Evolutionary conservation across 176 grass and related monocot species (phyloP), one percentile per base, ranked within the genome.

Genomic region (Hyparrhenia diplandra): DNA sequence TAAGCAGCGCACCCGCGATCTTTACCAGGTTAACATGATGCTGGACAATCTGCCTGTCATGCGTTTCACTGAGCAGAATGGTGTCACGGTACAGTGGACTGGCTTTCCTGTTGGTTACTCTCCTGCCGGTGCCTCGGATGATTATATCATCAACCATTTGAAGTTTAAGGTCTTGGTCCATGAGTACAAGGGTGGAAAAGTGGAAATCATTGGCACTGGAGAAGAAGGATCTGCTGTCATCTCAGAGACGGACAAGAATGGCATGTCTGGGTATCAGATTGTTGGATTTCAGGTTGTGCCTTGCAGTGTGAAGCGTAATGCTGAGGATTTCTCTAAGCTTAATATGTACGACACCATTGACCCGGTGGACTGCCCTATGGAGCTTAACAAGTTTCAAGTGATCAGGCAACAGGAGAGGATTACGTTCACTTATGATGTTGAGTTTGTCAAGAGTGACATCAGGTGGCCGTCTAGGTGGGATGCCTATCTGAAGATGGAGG

Each of bases 11-110:
- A 85, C 84, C 16, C 86, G 52, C 52, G 94, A 97, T 79, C 85
- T 97, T 37, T 97, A 97, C 69, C 91, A 97, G 88, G 94, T 97
- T 13, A 97, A 97, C 74, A 97, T 97, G 91, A 93, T 97, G 59
- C 84, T 97, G 47, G 94, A 97, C 77, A 97, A 97, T 78, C 85
- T 97, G 31, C 94, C 94, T 2, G 91, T 97, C 72, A 91, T 89
- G 88, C 85, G 91, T 32, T 97, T 93, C 23, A 85, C 91, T 61
- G 84, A 97, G 66, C 86, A 91, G 73, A 93, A 93, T 43, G 91
- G 86, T 28, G 29, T 93, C 57, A 87, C 47, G 28, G 85, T 97
- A 66, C 94, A 93, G 80, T 97, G 91, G 94, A 97, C 86, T 85
- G 94, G 94, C 25, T 91, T 87, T 47, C 94, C 88, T 66, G 85